Evolutionary conservation across 495 filamentous ascomycete species (phyloP), one percentile per base, ranked within the genome.

Genomic region (Choiromyces venosus): DNA sequence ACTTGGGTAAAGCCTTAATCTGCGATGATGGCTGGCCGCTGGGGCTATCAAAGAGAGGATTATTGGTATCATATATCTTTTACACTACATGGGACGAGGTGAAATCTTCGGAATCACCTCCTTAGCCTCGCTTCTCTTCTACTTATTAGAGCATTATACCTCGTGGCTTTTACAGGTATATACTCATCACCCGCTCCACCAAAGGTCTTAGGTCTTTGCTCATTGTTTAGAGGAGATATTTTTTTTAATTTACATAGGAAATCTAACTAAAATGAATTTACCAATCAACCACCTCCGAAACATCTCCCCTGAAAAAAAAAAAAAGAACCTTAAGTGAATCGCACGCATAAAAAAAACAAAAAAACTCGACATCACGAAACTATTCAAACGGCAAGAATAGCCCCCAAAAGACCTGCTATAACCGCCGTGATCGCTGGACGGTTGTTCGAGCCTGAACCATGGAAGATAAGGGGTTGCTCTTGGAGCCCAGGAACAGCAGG

Each of bases 391-490:
- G 52, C 52, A 16, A 61, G 52, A 29, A 61, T 61, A 33, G 44
- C 70, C 19, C 74, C 70, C 14, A 39, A 42, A 1, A 77, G 29
- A 66, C 42, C 66, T 18, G 70, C 44, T 35, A 69, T 39, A 18
- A 77, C 67, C 14, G 66, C 75, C 46, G 66, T 18, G 38, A 73
- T 39, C 2, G 42, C 66, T 38, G 75, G 52, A 7, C 36, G 69
- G 65, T 33, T 70, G 37, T 68, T 69, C 25, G 74, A 36, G 21
- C 69, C 78, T 8, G 73, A 68, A 35, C 70, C 78, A 42, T 76
- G 44, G 40, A 80, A 80, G 14, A 10, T 42, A 18, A 65, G 61
- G 36, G 66, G 76, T 12, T 79, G 66, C 52, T 72, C 73, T 75
- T 76, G 65, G 56, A 35, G 44, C 29, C 19, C 38, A 8, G 52